Evolutionary conservation across 352 stramenopile species (phyloP), one percentile per base, ranked within the genome.

Genomic region (Phytopythium kandeliae): DNA sequence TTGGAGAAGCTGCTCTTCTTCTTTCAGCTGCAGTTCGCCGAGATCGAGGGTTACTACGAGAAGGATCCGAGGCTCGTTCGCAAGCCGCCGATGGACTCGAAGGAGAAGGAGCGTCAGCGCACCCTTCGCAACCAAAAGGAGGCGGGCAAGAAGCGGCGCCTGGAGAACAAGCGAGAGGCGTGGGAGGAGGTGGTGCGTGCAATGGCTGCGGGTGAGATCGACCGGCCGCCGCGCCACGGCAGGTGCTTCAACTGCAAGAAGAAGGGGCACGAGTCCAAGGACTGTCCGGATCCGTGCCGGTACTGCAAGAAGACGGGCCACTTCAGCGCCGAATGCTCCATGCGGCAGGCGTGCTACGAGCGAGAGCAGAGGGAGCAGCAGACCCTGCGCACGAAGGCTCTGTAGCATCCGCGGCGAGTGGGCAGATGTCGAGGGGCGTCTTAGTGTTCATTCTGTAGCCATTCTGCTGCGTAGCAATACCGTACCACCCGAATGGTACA

Each of bases 241-340:
- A 71, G 72, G 12, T 95, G 84, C 63, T 95, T 81, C 69, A 95
- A 95, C 64, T 95, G 84, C 74, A 88, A 90, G 56, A 60, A 88
- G 51, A 69, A 77, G 21, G 75, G 77, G 49, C 84, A 95, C 63
- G 71, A 92, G 37, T 80, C 84, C 34, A 86, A 84, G 43, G 65
- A 78, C 38, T 95, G 84, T 45, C 69, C 74, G 15, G 67, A 85
- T 13, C 75, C 81, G 12, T 95, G 84, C 48, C 78, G 80, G 19
- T 92, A 92, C 60, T 95, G 81, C 63, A 86, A 92, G 49, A 46
- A 86, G 17, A 36, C 58, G 4, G 79, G 71, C 28, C 84, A 95
- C 58, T 92, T 80, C 48, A 91, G 80, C 50, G 84, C 70, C 56
- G 69, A 67, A 3, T 95, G 84, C 65, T 55, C 53, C 46, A 86